These are phyloP conservation scores for Pascua sp. DNA, from an alignment of 1,284 basidiomycete species.

Conservation along the genomic window DNA sequence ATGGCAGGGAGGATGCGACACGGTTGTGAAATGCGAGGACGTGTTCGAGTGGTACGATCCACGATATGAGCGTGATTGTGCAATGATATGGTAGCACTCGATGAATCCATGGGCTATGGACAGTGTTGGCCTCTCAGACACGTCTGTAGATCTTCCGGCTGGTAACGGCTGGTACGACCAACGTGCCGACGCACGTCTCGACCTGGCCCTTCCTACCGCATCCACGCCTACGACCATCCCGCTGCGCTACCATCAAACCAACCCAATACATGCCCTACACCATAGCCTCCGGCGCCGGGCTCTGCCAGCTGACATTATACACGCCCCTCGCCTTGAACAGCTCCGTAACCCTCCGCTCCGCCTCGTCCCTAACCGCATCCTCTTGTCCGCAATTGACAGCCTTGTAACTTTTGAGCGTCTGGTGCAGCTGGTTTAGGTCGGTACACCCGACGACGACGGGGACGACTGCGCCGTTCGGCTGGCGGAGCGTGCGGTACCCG, in stretches of 20 bases:
- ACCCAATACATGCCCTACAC: not conserved
- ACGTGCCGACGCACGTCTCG: too few relatives aligned
- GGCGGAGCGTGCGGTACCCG: slow-evolving; percentile 56
- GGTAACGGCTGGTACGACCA: too few relatives aligned
- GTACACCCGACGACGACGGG: slow-evolving; percentile 73
- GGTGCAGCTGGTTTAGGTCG: slow-evolving; percentile 65
- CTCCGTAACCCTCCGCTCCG: slow-evolving; percentile 55
- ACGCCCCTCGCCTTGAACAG: slow-evolving; percentile 57
- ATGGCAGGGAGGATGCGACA: too few relatives aligned
- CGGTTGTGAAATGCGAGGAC: too few relatives aligned
- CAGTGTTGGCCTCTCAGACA: too few relatives aligned
- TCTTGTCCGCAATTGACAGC: slow-evolving; percentile 53
- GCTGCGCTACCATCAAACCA: not conserved
- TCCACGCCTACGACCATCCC: too few relatives aligned
- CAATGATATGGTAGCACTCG: too few relatives aligned
- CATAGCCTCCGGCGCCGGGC: slow-evolving; percentile 20
- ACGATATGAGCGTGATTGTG: too few relatives aligned
- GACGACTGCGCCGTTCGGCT: slow-evolving; percentile 48
- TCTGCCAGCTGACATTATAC: slow-evolving; percentile 53
- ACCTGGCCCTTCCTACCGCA: too few relatives aligned
- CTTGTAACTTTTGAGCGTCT: slow-evolving; percentile 65
- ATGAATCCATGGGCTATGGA: too few relatives aligned
- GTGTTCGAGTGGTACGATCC: too few relatives aligned
- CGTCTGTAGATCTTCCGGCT: too few relatives aligned
- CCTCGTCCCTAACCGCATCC: slow-evolving; percentile 44